Evolutionary conservation across 2,329 filamentous ascomycete genomes (phyloP).

Genomic region (Fusarium xyrophilum): DNA sequence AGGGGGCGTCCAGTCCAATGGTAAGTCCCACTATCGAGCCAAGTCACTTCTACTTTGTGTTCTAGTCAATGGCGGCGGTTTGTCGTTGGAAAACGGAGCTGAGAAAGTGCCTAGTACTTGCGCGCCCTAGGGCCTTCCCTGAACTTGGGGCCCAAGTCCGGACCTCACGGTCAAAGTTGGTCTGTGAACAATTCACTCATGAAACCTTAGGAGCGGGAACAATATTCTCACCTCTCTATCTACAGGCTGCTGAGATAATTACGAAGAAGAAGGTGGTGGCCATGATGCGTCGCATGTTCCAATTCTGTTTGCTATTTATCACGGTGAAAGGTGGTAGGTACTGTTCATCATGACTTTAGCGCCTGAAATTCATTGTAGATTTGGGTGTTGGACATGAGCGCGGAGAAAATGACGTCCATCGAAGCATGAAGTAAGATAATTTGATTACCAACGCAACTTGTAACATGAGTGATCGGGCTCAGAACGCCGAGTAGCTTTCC

Average conservation of each 20-base stretch:
- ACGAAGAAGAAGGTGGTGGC: not conserved
- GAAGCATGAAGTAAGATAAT: too few relatives aligned
- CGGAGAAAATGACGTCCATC: not conserved
- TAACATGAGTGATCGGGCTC: not conserved
- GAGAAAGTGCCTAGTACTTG: not conserved
- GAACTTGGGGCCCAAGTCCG: not conserved
- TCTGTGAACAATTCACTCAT: not conserved
- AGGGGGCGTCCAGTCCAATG: not conserved
- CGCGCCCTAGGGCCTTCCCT: too few relatives aligned
- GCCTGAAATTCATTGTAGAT: accelerated
- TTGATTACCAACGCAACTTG: not conserved
- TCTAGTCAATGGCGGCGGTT: not conserved
- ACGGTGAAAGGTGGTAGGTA: not conserved
- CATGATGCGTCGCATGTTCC: not conserved
- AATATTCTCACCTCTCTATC: not conserved
- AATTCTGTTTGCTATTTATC: not conserved
- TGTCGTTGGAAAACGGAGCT: not conserved
- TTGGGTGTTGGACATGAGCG: too few relatives aligned
- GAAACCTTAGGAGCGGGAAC: not conserved
- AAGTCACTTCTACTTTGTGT: not conserved
- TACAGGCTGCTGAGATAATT: not conserved
- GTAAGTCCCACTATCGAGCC: not conserved
- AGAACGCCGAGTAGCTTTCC: not conserved
- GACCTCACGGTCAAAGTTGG: not conserved
- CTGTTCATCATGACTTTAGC: accelerated